Evolutionary conservation across 2,329 filamentous ascomycete genomes (phyloP).

Genomic region (Aspergillus sp.): DNA sequence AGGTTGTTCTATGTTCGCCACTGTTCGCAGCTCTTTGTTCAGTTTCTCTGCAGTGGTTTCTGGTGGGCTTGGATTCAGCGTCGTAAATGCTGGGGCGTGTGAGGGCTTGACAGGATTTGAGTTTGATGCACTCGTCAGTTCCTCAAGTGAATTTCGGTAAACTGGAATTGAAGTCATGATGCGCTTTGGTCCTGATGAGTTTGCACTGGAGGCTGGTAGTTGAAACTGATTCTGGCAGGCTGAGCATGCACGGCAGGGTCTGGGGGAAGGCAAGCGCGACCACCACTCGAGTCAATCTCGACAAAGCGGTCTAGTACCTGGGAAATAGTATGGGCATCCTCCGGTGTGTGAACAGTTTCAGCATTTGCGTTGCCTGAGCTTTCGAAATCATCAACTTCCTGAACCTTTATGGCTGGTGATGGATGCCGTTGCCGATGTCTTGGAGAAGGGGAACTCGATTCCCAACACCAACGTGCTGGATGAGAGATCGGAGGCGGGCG

Average conservation of each 20-base stretch:
- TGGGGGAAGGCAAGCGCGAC: neutral
- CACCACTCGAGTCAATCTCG: neutral
- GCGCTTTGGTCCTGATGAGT: neutral
- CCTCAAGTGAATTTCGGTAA: neutral
- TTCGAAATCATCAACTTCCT: neutral
- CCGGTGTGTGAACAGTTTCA: too few relatives aligned
- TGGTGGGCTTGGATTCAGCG: neutral
- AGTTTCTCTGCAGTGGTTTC: neutral
- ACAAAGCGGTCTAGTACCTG: neutral
- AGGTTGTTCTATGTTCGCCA: neutral
- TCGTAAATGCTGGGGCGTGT: neutral
- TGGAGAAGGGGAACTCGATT: neutral
- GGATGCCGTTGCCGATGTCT: neutral
- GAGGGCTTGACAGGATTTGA: neutral
- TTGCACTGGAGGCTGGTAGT: neutral
- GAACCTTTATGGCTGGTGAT: neutral
- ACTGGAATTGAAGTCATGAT: too few relatives aligned
- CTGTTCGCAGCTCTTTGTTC: neutral
- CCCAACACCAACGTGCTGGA: neutral
- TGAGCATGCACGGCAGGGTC: neutral
- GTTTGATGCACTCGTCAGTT: neutral
- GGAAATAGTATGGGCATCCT: too few relatives aligned
- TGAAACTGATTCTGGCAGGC: neutral
- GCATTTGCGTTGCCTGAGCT: neutral
- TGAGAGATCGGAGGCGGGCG: neutral